Base-by-base conservation (phyloP, 2,329 filamentous ascomycete genomes). In the Epichloe uncinata region DNA sequence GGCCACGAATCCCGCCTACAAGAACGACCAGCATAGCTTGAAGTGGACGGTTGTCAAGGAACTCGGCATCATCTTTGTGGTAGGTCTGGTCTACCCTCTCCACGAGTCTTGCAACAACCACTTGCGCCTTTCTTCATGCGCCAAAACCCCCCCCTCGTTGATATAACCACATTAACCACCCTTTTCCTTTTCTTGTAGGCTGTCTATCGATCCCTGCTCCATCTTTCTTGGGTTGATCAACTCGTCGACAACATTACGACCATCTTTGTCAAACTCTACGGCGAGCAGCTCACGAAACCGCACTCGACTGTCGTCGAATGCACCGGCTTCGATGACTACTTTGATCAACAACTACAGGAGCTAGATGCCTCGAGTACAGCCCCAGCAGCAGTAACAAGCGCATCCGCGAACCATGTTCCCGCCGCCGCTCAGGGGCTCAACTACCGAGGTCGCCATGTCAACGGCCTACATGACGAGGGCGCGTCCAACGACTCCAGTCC, bases 221-320 rank as follows among this genome's bases (percentile, higher is more conserved):
- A 96, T 66, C 79, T 98, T 8, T 90, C 87, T 12, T 98, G 94
- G 93, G 87, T 97, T 56, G 93, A 98, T 67, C 89, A 93, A 66
- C 82, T 98, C 44, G 81, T 98, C 57, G 91, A 96, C 62, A 95
- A 97, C 61, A 88, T 97, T 60, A 87, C 84, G 65, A 89, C 86
- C 9, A 82, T 98, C 35, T 98, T 97, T 63, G 77, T 93, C 57
- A 86, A 89, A 56, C 76, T 96, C 30, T 98, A 97, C 65, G 86
- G 83, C 57, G 84, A 93, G 52, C 85, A 95, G 66, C 72, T 98
- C 50, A 89, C 82, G 64, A 86, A 86, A 58, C 79, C 85, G 26
- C 79, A 91, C 63, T 86, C 82, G 12, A 88, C 85, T 49, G 74
- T 86, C 20, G 75, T 93, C 51, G 80, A 90, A 63, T 95, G 89